Evolutionary conservation across 192 early-diverging fungal genomes (phyloP).

Genomic region (Funneliformis geosporum): DNA sequence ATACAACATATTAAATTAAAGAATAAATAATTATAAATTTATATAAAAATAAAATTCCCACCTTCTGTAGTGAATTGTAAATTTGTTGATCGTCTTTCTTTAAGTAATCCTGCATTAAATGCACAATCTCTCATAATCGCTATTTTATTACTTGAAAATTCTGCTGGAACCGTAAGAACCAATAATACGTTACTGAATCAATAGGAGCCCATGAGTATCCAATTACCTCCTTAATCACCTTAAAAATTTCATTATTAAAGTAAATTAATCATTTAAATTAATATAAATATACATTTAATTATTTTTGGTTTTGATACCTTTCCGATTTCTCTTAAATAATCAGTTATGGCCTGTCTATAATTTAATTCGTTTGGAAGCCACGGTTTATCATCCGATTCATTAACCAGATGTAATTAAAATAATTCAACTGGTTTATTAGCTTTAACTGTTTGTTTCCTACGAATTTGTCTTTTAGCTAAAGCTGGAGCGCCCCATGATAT

Average conservation of each 20-base stretch:
- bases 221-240: not conserved
- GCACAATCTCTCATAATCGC: not conserved
- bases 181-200: not conserved
- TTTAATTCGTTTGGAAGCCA: not conserved
- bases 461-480: not conserved
- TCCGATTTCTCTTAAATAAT: not conserved
- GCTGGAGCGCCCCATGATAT: not conserved
- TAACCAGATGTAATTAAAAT: not conserved
- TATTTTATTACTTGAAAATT: not conserved
- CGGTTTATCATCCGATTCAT: not conserved
- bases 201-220: no score
- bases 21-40: no score
- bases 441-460: not conserved
- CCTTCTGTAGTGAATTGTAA: not conserved
- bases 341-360: not conserved
- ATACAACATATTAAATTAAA: no score
- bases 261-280: no score
- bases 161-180: not conserved
- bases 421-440: not conserved
- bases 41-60: not conserved
- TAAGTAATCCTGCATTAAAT: not conserved
- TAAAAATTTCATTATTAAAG: not conserved
- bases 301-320: not conserved
- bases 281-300: no score
- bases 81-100: not conserved